Base-by-base conservation (phyloP, 1,139 yeast genomes). In the Candida smagusa region DNA sequence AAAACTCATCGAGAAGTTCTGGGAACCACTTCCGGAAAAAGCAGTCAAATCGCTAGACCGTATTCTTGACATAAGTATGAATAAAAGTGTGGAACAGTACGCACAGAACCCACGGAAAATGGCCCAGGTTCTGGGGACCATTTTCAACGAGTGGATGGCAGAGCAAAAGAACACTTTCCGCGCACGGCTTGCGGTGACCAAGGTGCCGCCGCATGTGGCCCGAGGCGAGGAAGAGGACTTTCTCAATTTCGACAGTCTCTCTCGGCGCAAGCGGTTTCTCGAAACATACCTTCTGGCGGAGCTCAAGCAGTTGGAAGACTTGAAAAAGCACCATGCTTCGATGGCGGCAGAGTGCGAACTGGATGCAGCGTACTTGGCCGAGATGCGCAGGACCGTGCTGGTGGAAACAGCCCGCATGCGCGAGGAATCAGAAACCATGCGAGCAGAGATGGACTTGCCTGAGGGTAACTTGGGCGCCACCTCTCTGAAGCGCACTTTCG, bases 221-320 rank as follows among this genome's bases (percentile, higher is more conserved):
- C 6, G 48, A 45, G 12, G 47, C 44, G 31, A 53, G 48, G 24
- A 53, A 54, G n/a, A 46, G 23, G 64, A 62, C 30, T 54, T 65
- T 1, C 52, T 70, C 29, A 60, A 55, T 43, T 56, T 54, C 31
- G 74, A 70, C 43, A 56, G 50, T 19, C 52, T 68, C 13, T 42
- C 45, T 7, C 50, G 64, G 28, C 49, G 65, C 9, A 66, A 62
- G 40, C 53, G 55, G 12, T 54, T 56, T 31, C 47, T 68, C 34
- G 74, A 69, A 43, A 64, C 72, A 1, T 63, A 63, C 44, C 50
- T 69, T 11, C 66, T 59, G 65, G 75, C 75, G 0, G 75, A 69
- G 41, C 37, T 61, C 27, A 62, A 63, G 38, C 75, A 70, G 42
- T 48, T 69, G 32, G 48, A 53, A 19, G 69, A 64, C n/a, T 48